phyloP scores from a whole-genome alignment of 352 stramenopile species.

The Phytopythium cucurbitacearum region DNA sequence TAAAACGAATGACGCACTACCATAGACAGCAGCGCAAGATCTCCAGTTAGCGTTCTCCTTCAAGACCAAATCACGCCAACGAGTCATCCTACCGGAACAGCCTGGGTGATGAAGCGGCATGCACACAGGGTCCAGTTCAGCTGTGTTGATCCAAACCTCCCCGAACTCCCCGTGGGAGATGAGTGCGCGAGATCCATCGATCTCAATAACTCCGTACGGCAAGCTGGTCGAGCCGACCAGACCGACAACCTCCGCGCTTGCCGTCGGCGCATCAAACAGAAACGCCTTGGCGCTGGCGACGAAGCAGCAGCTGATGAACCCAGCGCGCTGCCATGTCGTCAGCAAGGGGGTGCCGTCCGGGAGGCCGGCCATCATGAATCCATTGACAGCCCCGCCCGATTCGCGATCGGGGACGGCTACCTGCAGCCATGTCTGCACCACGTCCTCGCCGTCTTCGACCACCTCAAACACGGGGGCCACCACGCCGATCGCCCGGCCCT shows the following conservation, averaged over 20 bases:
- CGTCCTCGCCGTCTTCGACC: constrained; percentile 6
- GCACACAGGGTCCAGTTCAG: constrained; percentile 41
- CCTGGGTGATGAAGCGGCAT: constrained; percentile 29
- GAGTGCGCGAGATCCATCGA: constrained; percentile 16
- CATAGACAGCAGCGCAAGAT: too few relatives aligned
- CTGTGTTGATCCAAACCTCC: constrained; percentile 51
- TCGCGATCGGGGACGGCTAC: constrained; percentile 33
- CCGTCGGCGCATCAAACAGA: constrained; percentile 32
- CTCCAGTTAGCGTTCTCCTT: too few relatives aligned
- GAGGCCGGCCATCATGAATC: constrained; percentile 51
- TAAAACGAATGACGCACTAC: constrained; percentile 48
- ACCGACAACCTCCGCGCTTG: constrained; percentile 24
- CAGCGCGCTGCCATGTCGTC: constrained; percentile 44
- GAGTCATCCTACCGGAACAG: constrained; percentile 40
- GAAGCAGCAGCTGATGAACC: constrained; percentile 40
- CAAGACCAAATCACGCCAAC: constrained; percentile 4
- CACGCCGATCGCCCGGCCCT: constrained; percentile 44
- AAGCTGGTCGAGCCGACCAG: constrained; percentile 26
- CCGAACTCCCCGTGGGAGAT: constrained; percentile 43
- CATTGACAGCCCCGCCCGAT: constrained; percentile 22
- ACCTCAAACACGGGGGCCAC: constrained; percentile 31
- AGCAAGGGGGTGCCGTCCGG: constrained; percentile 40
- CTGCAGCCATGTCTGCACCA: constrained; percentile 43
- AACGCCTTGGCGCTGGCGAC: constrained; percentile 23
- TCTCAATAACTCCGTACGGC: constrained; percentile 41